These are phyloP conservation scores for Clarireedia hainanense DNA, from an alignment of 2,329 filamentous ascomycete species.

Conservation along the genomic window DNA sequence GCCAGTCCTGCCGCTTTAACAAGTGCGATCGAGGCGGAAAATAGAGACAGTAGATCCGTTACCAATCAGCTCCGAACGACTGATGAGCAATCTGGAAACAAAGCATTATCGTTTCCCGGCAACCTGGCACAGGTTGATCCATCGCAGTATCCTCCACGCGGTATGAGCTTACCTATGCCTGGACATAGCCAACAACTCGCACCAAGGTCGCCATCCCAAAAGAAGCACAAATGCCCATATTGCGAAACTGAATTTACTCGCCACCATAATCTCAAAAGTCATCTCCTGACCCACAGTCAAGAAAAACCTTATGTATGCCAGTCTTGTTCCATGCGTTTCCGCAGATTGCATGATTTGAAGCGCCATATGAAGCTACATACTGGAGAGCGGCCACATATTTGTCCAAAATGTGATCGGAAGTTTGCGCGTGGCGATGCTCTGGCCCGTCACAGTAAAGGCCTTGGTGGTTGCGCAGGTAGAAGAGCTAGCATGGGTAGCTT, in stretches of 20 bases:
- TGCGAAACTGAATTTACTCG: conserved; percentile 95
- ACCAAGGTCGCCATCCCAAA: conserved; percentile 65
- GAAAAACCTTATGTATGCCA: conserved; percentile 95
- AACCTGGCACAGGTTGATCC: conserved; percentile 23
- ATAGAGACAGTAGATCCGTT: conserved; percentile 17
- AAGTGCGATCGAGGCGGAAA: conserved; percentile 21
- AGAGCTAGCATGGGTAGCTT: conserved; percentile 80
- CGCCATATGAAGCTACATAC: conserved; percentile 95
- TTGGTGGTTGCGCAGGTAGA: conserved; percentile 88
- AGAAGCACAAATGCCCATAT: conserved; percentile 94
- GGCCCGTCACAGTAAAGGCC: conserved; percentile 89
- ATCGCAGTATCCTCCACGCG: conserved; percentile 33
- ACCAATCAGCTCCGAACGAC: conserved; percentile 15
- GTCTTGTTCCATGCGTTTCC: conserved; percentile 87
- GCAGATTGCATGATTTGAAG: conserved; percentile 89
- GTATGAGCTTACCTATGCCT: conserved; percentile 51
- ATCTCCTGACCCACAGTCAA: conserved; percentile 94
- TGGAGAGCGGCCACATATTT: conserved; percentile 90
- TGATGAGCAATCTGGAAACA: conserved; percentile 23
- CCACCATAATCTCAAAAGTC: conserved; percentile 95
- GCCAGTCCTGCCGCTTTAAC: conserved; percentile 26
- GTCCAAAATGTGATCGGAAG: conserved; percentile 86
- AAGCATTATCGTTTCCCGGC: conserved; percentile 27
- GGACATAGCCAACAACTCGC: conserved; percentile 37
- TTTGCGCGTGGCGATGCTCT: conserved; percentile 94